Evolutionary conservation across 306 rosid species (phyloP), one percentile per base, ranked within the genome.

Genomic region (Prunus mongolica): DNA sequence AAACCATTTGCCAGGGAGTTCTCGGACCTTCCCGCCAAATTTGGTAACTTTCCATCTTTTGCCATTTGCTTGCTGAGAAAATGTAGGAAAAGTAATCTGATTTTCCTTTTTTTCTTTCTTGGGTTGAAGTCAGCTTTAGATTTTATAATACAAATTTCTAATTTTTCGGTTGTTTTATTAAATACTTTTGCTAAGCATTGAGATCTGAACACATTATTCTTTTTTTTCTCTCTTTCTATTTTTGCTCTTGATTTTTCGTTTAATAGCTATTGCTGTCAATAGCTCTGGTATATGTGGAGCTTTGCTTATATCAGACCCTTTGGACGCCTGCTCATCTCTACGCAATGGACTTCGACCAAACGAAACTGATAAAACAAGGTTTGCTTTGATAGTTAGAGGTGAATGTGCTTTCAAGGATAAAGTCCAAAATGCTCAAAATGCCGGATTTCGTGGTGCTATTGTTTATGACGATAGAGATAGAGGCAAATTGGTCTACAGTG

Each of bases 1-100:
- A 56, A 27, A 61, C 74, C 79, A 4, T 52, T 73, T 38, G 74
- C 69, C 54, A 34, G 74, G 22, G 61, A 79, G 73, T 68, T 84
- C 70, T 1, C 73, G 8, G 87, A 84, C 65, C 87, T 84, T 69
- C 84, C 87, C 22, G 87, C 84, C 65, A 84, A 84, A 77, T 76
- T n/a, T 56, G 82, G 87, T 84, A 84, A 61, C 25, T 72, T 13
- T 38, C 63, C 24, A 8, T 61, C 30, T 20, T 76, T 30, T 18
- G 66, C 52, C 52, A 71, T 68, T 82, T 68, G 79, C 76, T 62
- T 78, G 38, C 73, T 24, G 80, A 73, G 76, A 67, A 82, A 58
- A 30, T 61, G 28, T 13, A n/a, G 76, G 58, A 24, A 52, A 76
- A 32, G 22, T 27, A 19, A 12, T 32, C 49, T 32, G n/a, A 34